phyloP scores from a whole-genome alignment of 2,329 filamentous ascomycete species.

The Escovopsis sp. region DNA sequence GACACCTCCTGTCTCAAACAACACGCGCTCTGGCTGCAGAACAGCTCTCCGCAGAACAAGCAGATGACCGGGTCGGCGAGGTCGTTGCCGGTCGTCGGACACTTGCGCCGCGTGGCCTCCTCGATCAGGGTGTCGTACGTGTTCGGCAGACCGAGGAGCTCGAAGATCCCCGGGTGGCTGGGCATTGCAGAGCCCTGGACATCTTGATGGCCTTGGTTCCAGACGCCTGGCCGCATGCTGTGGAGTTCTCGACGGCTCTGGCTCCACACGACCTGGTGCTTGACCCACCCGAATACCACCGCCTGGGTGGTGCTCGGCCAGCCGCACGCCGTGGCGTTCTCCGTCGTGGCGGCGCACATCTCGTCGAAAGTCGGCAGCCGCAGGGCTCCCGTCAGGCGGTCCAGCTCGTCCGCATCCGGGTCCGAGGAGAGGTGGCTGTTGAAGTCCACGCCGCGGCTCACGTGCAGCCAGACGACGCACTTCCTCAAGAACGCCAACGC shows the following conservation, averaged over 20 bases:
- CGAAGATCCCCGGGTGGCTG: conserved; percentile 83
- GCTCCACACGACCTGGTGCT: conserved; percentile 38
- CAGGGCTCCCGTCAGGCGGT: conserved; percentile 63
- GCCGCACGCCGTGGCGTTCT: conserved; percentile 27
- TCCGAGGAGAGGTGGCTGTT: conserved; percentile 50
- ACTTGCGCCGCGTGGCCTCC: conserved; percentile 69
- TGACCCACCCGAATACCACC: conserved; percentile 58
- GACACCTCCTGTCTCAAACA: conserved; percentile 53
- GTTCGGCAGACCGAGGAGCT: conserved; percentile 80
- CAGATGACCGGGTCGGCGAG: conserved; percentile 83
- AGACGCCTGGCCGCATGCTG: conserved; percentile 10
- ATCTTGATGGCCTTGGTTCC: conserved; percentile 17
- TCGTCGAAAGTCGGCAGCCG: conserved; percentile 66
- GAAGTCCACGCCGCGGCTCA: conserved; percentile 80
- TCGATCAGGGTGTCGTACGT: conserved; percentile 89
- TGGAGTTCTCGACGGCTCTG: conserved; percentile 17
- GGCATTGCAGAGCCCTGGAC: conserved; percentile 31
- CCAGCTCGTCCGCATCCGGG: conserved; percentile 60
- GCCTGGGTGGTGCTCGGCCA: conserved; percentile 32
- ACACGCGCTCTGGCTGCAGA: conserved; percentile 88
- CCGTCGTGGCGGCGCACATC: conserved; percentile 50
- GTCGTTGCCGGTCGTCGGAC: conserved; percentile 83
- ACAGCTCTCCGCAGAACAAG: conserved; percentile 90
- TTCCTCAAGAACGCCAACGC: conserved; percentile 86
- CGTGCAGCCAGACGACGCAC: conserved; percentile 65